These are phyloP conservation scores for Ceratocystiopsis brevicomis DNA, from an alignment of 2,329 filamentous ascomycete species.

Conservation along the genomic window DNA sequence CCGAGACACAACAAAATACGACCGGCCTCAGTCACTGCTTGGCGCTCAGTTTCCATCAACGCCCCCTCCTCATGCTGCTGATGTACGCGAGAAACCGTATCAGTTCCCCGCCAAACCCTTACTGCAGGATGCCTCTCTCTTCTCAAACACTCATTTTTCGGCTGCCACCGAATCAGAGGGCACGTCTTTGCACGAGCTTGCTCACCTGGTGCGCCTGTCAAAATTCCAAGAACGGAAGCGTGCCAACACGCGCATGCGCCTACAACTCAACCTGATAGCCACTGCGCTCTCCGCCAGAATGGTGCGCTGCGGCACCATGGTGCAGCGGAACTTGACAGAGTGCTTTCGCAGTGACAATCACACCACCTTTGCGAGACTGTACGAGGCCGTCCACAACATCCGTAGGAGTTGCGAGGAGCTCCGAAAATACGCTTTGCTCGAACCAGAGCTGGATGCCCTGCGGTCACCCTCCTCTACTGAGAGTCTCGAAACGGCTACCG, in stretches of 20 bases:
- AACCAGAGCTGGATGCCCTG: constrained; percentile 50
- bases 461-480: constrained; percentile 31
- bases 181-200: constrained; percentile 58
- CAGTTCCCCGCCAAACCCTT: constrained; percentile 30
- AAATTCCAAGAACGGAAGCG: constrained; percentile 70
- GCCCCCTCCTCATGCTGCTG: constrained; percentile 8
- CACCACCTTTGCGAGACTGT: constrained; percentile 53
- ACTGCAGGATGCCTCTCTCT: constrained; percentile 45
- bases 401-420: constrained; percentile 58
- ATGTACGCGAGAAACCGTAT: constrained; percentile 24
- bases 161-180: constrained; percentile 35
- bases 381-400: constrained; percentile 63
- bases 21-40: too few species aligned
- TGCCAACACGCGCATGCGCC: constrained; percentile 49
- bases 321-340: constrained; percentile 58
- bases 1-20: too few species aligned
- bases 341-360: constrained; percentile 65
- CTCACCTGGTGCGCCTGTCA: constrained; percentile 57
- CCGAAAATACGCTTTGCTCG: constrained; percentile 49
- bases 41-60: too few species aligned
- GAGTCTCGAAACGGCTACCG: constrained; percentile 28
- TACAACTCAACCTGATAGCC: constrained; percentile 57
- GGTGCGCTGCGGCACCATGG: constrained; percentile 54
- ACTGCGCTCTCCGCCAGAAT: constrained; percentile 58
- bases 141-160: constrained; percentile 41